Evolutionary conservation across 2,329 filamentous ascomycete genomes (phyloP).

Genomic region (Lojkania enalia): DNA sequence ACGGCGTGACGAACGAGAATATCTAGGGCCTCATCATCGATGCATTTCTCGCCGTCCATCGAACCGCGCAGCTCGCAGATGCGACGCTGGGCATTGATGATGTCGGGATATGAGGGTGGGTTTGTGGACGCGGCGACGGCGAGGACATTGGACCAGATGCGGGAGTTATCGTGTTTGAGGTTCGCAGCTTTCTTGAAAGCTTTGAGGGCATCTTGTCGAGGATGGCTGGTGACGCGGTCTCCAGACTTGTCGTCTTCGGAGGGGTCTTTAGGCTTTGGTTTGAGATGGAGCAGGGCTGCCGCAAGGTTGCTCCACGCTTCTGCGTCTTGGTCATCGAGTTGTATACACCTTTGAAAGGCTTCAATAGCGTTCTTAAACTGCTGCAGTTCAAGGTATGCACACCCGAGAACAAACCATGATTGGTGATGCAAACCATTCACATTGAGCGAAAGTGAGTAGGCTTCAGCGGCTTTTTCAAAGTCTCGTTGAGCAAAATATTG

Average conservation of each 20-base stretch:
- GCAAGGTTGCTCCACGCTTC: conserved; percentile 95
- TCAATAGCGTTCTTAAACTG: conserved; percentile 79
- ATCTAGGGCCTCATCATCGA: conserved; percentile 74
- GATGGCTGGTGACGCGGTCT: conserved; percentile 39
- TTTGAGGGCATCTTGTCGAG: conserved; percentile 72
- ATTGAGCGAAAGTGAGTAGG: conserved; percentile 75
- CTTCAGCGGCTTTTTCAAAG: conserved; percentile 69
- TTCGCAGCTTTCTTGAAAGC: conserved; percentile 87
- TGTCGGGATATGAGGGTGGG: conserved; percentile 74
- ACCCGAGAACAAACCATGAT: conserved; percentile 89
- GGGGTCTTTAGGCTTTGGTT: conserved; percentile 45
- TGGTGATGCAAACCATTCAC: conserved; percentile 81
- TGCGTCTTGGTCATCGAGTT: conserved; percentile 84
- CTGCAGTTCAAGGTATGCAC: conserved; percentile 77
- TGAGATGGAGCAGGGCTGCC: conserved; percentile 75
- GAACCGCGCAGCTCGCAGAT: conserved; percentile 73
- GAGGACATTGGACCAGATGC: conserved; percentile 96
- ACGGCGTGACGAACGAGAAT: conserved; percentile 74
- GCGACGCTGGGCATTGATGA: conserved; percentile 73
- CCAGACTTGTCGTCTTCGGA: conserved; percentile 47
- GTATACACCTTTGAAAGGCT: conserved; percentile 80
- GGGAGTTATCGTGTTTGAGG: conserved; percentile 82
- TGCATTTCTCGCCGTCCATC: conserved; percentile 70
- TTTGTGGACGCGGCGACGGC: conserved; percentile 78
- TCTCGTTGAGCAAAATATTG: conserved; percentile 70